Percentiles rank a stretch among this genome's conserved stretches.
Evolutionary conservation across 2,329 filamentous ascomycete species (phyloP).

Genomic region (Pseudogymnoascus sp.): DNA sequence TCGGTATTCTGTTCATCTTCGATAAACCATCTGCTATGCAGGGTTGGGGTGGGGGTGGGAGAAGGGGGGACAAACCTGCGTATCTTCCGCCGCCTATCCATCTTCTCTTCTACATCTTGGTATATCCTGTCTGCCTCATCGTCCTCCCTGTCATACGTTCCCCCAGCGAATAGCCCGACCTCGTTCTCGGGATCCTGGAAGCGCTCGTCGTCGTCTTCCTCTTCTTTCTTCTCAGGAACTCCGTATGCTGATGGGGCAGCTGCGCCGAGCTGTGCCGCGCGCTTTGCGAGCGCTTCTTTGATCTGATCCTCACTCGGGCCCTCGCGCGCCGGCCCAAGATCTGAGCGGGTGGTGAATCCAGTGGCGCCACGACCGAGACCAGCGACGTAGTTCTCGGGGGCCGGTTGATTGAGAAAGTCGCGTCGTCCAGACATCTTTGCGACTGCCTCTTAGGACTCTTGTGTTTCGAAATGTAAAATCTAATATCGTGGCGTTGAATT

Average conservation of each 20-base stretch:
- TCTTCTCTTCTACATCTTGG: constrained; percentile 91
- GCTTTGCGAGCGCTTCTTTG: constrained; percentile 92
- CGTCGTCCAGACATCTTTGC: constrained; percentile 45
- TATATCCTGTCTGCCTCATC: constrained; percentile 97
- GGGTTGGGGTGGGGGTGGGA: constrained; percentile 21
- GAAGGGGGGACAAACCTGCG: constrained; percentile 65
- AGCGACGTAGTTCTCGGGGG: constrained; percentile 84
- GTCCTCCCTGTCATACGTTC: constrained; percentile 94
- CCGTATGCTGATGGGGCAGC: constrained; percentile 71
- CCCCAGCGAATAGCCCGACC: constrained; percentile 88
- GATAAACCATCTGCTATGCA: constrained; percentile 59
- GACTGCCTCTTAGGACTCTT: constrained; percentile 7
- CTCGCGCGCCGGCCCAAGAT: constrained; percentile 89
- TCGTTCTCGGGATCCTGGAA: constrained; percentile 98
- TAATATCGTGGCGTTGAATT: neutral
- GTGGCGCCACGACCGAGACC: constrained; percentile 96
- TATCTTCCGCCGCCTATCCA: constrained; percentile 80
- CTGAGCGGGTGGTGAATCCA: constrained; percentile 94
- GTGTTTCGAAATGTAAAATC: neutral
- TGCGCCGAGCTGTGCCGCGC: constrained; percentile 73
- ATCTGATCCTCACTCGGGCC: constrained; percentile 97
- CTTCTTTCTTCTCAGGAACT: constrained; percentile 47
- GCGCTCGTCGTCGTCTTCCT: constrained; percentile 69
- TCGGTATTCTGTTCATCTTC: constrained; percentile 74
- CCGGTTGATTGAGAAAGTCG: constrained; percentile 83